Evolutionary conservation across 2,329 filamentous ascomycete species (phyloP), one percentile per base, ranked within the genome.

Genomic region (Nannizzia gypsea): DNA sequence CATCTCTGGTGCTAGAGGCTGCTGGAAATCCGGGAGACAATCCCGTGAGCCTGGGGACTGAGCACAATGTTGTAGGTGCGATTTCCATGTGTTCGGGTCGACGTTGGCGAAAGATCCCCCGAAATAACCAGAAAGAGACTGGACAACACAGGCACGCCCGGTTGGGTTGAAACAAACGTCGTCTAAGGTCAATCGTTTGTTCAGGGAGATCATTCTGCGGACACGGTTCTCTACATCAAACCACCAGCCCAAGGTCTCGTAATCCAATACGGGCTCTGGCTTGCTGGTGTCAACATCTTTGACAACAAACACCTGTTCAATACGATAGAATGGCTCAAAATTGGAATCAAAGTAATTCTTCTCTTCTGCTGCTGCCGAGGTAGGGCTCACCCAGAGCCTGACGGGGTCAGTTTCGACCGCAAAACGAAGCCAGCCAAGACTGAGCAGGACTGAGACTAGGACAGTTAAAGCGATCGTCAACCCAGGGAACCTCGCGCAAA

Each of bases 141-240:
- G 92, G 1, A 99, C 83, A 3, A 96, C 91, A 67, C 93, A 99
- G 13, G 87, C 90, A 66, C 89, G 82, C 0, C 89, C 90, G 0
- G 88, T 89, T 1, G 95, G 95, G 70, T 96, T 96, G 75, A 95
- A 92, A 76, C 93, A 99, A 15, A 99, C 82, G 69, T 97, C 88
- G 26, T 89, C 78, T 2, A 99, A 79, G 0, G 81, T 86, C 58
- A 87, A 81, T 5, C 83, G 86, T 58, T 83, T 84, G 20, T 84
- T 78, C 13, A 82, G 70, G 2, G 90, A 90, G 70, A 87, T 87
- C 60, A 95, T 80, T 44, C 83, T 79, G 60, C 81, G 80, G 38
- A 97, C 83, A 56, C 86, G 85, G 65, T 84, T 83, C 71, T 99
- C 93, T 1, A 97, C 85, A 63, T 85, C 88, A 69, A 93, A 89